A percentile compares a stretch with the other conserved stretches of the same genome.
These are phyloP conservation scores for Lodderomyces elongisporus DNA, from an alignment of 1,139 yeast genomes.

Conservation along the genomic window DNA sequence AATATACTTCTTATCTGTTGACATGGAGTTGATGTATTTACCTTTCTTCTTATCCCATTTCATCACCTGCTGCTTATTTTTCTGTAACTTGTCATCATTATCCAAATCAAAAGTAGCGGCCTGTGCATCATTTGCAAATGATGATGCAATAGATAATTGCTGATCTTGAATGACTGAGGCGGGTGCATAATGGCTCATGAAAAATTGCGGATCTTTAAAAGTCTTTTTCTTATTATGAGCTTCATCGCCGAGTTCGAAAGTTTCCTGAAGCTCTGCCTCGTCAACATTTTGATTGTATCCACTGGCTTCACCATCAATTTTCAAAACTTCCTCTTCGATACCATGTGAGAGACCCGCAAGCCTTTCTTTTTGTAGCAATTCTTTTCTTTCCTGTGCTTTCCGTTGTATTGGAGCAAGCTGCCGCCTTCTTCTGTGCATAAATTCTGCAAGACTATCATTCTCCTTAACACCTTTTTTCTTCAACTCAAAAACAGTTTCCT, in stretches of 20 bases:
- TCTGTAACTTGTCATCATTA: conserved; percentile 68
- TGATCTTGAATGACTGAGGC: conserved; percentile 75
- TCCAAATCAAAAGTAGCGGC: conserved; percentile 81
- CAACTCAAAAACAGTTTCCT: conserved; percentile 94
- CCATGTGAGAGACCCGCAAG: conserved; percentile 69
- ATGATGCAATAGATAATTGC: conserved; percentile 57
- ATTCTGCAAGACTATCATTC: conserved; percentile 68
- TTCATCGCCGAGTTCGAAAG: conserved; percentile 63
- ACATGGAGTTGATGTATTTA: conserved; percentile 76
- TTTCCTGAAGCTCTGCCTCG: conserved; percentile 48
- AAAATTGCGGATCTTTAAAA: conserved; percentile 77
- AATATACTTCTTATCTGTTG: conserved; percentile 79
- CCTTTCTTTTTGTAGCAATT: conserved; percentile 68
- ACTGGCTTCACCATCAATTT: conserved; percentile 44
- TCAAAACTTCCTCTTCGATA: conserved; percentile 66
- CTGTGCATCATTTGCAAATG: conserved; percentile 80
- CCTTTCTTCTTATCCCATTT: conserved; percentile 95
- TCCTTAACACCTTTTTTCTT: conserved; percentile 40
- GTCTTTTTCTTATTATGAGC: conserved; percentile 29
- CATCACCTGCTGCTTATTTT: conserved; percentile 60
- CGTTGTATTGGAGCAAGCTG: conserved; percentile 87
- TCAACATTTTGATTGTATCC: conserved; percentile 40
- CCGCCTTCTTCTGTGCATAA: conserved; percentile 81
- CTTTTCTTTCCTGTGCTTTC: conserved; percentile 67
- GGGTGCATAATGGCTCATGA: conserved; percentile 88